These are phyloP conservation scores for Coniochaeta sp. DNA, from an alignment of 2,329 filamentous ascomycete genomes.

Conservation along the genomic window DNA sequence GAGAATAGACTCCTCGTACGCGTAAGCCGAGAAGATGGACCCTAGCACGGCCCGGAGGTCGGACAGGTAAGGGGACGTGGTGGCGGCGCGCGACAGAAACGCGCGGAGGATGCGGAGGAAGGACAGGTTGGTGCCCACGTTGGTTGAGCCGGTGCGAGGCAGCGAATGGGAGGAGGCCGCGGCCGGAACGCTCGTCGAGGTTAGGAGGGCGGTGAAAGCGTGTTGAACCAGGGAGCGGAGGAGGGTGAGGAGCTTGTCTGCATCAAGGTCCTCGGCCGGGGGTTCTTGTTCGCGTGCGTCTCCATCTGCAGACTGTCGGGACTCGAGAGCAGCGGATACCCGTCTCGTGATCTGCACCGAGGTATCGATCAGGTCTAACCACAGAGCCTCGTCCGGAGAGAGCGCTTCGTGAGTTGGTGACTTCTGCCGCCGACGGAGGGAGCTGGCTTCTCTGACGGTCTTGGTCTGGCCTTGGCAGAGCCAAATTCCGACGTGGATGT, in stretches of 20 bases:
- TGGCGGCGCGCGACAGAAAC: slow-evolving; percentile 77
- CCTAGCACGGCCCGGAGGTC: slow-evolving; percentile 78
- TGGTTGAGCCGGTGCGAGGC: slow-evolving; percentile 21
- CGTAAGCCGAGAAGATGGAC: slow-evolving; percentile 91
- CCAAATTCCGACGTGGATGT: slow-evolving; percentile 90
- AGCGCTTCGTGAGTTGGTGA: slow-evolving; percentile 33
- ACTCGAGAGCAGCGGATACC: slow-evolving; percentile 48
- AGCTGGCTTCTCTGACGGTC: slow-evolving; percentile 37
- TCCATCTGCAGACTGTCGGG: background rate
- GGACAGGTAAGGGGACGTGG: slow-evolving; percentile 75
- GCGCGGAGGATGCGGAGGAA: slow-evolving; percentile 85
- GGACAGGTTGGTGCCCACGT: slow-evolving; percentile 54
- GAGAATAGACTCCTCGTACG: slow-evolving; percentile 88
- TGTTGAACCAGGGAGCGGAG: slow-evolving; percentile 80
- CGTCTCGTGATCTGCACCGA: slow-evolving; percentile 58
- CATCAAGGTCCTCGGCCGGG: slow-evolving; percentile 33
- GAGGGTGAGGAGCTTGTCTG: slow-evolving; percentile 54
- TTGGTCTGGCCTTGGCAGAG: slow-evolving; percentile 82
- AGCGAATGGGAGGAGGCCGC: slow-evolving; percentile 21
- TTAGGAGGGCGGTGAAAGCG: slow-evolving; percentile 79
- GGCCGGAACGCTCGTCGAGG: slow-evolving; percentile 55
- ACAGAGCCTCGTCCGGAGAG: slow-evolving; percentile 47
- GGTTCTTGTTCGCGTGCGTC: slow-evolving; percentile 2
- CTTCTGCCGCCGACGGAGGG: slow-evolving; percentile 45
- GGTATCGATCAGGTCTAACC: slow-evolving; percentile 54